phyloP scores from a whole-genome alignment of 78 protist genomes.

The Dictyostelium purpureum region DNA sequence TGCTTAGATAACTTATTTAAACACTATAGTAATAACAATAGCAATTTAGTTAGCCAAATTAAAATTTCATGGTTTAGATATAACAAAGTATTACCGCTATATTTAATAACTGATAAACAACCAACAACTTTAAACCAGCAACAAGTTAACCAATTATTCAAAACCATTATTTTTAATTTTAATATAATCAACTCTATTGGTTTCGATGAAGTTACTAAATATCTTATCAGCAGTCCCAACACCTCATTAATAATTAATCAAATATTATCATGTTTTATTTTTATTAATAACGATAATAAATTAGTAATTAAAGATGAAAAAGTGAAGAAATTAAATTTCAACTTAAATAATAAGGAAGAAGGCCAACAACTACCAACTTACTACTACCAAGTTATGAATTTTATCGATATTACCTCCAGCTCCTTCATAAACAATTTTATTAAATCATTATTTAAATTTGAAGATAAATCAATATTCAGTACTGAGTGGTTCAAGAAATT shows the following conservation, averaged over 20 bases:
- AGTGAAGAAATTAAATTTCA: too few relatives aligned
- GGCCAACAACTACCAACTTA: background rate
- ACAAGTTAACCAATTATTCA: background rate
- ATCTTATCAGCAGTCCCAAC: background rate
- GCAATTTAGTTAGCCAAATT: background rate
- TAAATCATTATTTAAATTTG: background rate
- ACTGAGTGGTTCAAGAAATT: background rate
- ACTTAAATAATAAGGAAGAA: background rate
- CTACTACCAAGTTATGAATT: background rate
- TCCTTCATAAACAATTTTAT: background rate
- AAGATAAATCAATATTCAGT: background rate
- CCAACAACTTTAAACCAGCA: background rate
- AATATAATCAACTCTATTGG: background rate
- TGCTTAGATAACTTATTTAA: too few relatives aligned
- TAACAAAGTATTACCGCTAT: background rate
- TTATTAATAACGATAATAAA: background rate
- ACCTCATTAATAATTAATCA: too few relatives aligned
- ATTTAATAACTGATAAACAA: background rate
- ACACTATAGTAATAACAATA: too few relatives aligned
- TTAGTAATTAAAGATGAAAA: background rate
- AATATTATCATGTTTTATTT: background rate
- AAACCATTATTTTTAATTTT: background rate
- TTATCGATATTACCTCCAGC: background rate
- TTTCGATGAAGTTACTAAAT: background rate
- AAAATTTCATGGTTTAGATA: conserved; percentile 10